These are phyloP conservation scores for Candida endomychidarum DNA, from an alignment of 805 yeast genomes.

Conservation along the genomic window DNA sequence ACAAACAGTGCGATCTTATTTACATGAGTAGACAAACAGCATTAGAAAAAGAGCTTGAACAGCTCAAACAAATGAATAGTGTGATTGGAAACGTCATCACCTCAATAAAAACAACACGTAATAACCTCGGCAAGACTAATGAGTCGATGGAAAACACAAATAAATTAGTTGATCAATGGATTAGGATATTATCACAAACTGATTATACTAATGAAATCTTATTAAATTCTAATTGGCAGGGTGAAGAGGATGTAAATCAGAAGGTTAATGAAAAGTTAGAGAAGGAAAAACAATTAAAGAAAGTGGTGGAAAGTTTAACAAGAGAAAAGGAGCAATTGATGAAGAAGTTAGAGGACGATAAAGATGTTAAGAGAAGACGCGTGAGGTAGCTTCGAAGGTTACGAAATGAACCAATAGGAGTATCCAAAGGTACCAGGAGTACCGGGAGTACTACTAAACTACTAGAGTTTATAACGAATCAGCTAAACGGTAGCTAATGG, in stretches of 20 bases:
- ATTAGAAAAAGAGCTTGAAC: slow-evolving; percentile 30
- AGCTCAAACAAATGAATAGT: slow-evolving; percentile 30
- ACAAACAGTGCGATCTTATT: background rate
- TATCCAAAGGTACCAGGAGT: too few species aligned
- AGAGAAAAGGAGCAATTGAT: slow-evolving; percentile 26
- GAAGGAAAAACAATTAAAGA: slow-evolving; percentile 24
- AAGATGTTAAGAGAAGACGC: slow-evolving; percentile 6
- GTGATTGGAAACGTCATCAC: slow-evolving; percentile 29
- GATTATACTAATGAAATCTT: slow-evolving; percentile 51
- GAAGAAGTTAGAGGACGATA: slow-evolving; percentile 18
- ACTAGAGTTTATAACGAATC: too few species aligned
- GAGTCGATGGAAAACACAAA: slow-evolving; percentile 49
- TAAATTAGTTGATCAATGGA: slow-evolving; percentile 57
- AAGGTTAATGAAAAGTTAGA: slow-evolving; percentile 19
- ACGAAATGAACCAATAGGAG: too few species aligned
- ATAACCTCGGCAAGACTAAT: slow-evolving; percentile 32
- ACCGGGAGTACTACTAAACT: too few species aligned
- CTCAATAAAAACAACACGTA: slow-evolving; percentile 27
- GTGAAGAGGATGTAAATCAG: slow-evolving; percentile 21
- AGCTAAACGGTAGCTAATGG: too few species aligned
- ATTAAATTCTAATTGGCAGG: slow-evolving; percentile 43
- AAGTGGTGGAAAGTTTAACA: slow-evolving; percentile 25
- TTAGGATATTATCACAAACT: slow-evolving; percentile 60
- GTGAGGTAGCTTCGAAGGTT: too few species aligned
- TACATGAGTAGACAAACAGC: slow-evolving; percentile 17